These are phyloP conservation scores for Aegilops speltoides DNA, from an alignment of 176 grass and related monocot species.

Conservation along the genomic window DNA sequence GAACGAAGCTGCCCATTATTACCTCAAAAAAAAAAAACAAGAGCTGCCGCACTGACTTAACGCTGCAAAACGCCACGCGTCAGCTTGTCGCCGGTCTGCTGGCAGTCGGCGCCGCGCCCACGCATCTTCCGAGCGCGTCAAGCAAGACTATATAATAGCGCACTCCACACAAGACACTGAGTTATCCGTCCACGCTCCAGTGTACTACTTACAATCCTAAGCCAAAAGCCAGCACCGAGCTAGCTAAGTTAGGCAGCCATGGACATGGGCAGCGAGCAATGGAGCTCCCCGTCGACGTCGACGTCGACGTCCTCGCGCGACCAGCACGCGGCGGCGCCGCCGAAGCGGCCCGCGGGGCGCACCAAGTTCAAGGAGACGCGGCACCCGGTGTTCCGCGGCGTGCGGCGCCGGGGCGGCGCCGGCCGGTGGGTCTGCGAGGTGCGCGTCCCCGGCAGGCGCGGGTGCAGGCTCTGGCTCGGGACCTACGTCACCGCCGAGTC, in stretches of 20 bases:
- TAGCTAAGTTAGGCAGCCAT: not conserved
- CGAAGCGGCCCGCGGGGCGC: slow-evolving; percentile 60
- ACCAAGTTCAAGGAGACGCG: slow-evolving; percentile 89
- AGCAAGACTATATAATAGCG: not conserved
- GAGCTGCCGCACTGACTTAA: not conserved
- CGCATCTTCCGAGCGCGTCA: not conserved
- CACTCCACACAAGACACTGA: not conserved
- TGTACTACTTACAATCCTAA: no score
- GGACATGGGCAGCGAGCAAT: slow-evolving; percentile 19
- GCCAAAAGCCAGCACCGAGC: no score
- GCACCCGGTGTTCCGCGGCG: slow-evolving; percentile 78
- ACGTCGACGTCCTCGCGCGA: not conserved
- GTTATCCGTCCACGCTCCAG: not conserved
- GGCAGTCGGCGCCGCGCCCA: not conserved
- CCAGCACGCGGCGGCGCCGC: not conserved
- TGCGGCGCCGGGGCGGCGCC: slow-evolving; percentile 53
- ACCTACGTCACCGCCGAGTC: slow-evolving; percentile 58
- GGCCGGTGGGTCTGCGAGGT: not conserved
- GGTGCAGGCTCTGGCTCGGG: slow-evolving; percentile 54
- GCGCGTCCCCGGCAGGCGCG: no score
- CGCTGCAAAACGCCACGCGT: not conserved
- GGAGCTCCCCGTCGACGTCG: slow-evolving; percentile 19
- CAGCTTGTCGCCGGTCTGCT: not conserved
- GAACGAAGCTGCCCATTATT: not conserved
- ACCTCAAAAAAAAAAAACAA: no score